Base-by-base conservation (phyloP, 179 eudicot genomes). In the Corrigiola litoralis region DNA sequence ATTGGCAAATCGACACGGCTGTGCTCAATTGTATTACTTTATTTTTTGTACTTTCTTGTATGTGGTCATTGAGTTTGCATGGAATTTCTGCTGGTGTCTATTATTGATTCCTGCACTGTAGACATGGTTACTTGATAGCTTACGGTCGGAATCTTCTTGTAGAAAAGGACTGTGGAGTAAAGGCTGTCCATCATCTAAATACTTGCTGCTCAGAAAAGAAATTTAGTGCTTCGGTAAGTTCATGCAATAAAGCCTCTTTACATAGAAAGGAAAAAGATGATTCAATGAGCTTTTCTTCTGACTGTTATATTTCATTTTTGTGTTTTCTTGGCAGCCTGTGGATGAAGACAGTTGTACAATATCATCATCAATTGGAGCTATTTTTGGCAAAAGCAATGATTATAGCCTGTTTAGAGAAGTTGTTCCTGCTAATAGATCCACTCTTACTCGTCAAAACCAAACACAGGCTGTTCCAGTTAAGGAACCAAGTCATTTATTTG, bases 381-480 rank as follows among this genome's bases (percentile, higher is more conserved):
- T 38, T 55, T 72, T 48, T 24, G 82, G 73, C 61, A 71, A 41
- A 44, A 70, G 70, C 60, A 74, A 60, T 51, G 44, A 62, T 58
- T 65, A 70, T 59, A 53, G 65, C 33, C 73, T 57, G 44, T 66
- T 79, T 68, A 68, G 37, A 55, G 80, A 77, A 53, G 53, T 92
- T 70, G 75, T 69, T 80, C 98, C 96, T 75, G 98, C 98, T 57
- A 92, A 89, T 69, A 84, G 86, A 38, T 87, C 91, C 58, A 72
- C 80, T 56, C 79, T 80, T 64, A 45, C 75, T 34, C 56, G 57
- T 23, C 49, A 66, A 69, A 82, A 75, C 60, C 75, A 69, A 68
- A 73, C 42, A 60, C 75, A 61, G 66, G 55, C 47, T 53, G 65
- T 68, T 12, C 37, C 60, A 31, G 45, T 71, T 69, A 84, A 79